These are phyloP conservation scores for Diplodia seriata DNA, from an alignment of 2,329 filamentous ascomycete species.

Conservation along the genomic window DNA sequence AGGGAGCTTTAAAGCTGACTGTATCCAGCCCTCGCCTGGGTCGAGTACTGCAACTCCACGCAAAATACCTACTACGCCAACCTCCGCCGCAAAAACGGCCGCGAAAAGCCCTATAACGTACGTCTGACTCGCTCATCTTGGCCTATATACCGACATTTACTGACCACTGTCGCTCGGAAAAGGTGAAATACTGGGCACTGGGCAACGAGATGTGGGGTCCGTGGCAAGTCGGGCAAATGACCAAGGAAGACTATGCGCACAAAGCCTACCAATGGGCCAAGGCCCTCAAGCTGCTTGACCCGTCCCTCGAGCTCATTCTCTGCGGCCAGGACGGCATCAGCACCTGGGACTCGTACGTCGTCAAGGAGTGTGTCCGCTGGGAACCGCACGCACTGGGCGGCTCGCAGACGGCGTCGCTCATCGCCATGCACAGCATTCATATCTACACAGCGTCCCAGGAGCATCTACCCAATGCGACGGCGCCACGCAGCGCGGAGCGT, in stretches of 20 bases:
- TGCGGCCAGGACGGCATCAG: slow-evolving; percentile 74
- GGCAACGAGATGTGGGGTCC: slow-evolving; percentile 76
- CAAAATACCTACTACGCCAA: slow-evolving; percentile 82
- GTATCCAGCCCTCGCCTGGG: slow-evolving; percentile 69
- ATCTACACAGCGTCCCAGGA: slow-evolving; percentile 71
- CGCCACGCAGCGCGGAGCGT: slow-evolving; percentile 73
- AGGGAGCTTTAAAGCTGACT: slow-evolving; percentile 60
- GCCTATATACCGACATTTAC: neutral
- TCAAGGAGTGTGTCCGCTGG: slow-evolving; percentile 70
- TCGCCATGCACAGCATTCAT: slow-evolving; percentile 84
- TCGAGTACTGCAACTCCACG: slow-evolving; percentile 86
- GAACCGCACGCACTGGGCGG: slow-evolving; percentile 59
- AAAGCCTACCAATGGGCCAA: slow-evolving; percentile 76
- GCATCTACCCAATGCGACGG: slow-evolving; percentile 52
- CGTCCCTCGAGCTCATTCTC: slow-evolving; percentile 71
- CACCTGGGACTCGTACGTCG: slow-evolving; percentile 75
- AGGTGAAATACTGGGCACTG: slow-evolving; percentile 82
- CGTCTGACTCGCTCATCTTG: slow-evolving; percentile 10
- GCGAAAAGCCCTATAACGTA: slow-evolving; percentile 75
- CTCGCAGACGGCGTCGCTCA: slow-evolving; percentile 57
- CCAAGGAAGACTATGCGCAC: slow-evolving; percentile 72
- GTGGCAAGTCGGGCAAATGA: slow-evolving; percentile 72
- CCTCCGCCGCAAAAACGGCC: slow-evolving; percentile 76
- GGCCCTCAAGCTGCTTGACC: slow-evolving; percentile 74
- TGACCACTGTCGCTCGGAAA: neutral